Evolutionary conservation across 495 filamentous ascomycete genomes (phyloP).

Genomic region (Penicillium goetzii): DNA sequence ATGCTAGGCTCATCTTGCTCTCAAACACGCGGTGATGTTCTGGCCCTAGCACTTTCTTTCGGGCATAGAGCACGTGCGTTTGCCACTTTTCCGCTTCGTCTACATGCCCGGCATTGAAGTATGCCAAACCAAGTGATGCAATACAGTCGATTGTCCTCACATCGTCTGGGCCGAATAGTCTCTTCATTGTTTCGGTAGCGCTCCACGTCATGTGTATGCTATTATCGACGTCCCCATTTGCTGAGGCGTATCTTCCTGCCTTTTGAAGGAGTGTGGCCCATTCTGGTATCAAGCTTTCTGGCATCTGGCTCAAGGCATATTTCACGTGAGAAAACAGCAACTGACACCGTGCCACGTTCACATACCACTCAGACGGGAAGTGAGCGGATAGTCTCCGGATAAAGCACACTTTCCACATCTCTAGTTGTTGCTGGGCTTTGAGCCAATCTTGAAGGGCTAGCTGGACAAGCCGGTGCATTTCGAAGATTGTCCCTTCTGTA

Average conservation of each 20-base stretch:
- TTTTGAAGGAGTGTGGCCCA: constrained; percentile 13
- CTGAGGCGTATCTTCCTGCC: not conserved
- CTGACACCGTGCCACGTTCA: constrained; percentile 34
- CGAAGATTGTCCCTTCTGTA: constrained; percentile 30
- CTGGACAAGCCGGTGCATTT: constrained; percentile 56
- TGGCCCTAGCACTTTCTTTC: not conserved
- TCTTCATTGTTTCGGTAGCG: constrained; percentile 1
- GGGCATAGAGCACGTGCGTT: not conserved
- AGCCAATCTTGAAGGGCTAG: constrained; percentile 50
- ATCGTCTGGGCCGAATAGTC: constrained; percentile 3
- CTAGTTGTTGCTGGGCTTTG: constrained; percentile 34
- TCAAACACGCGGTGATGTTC: constrained; percentile 2
- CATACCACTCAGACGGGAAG: constrained; percentile 42
- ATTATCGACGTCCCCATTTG: not conserved
- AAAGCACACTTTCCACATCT: constrained; percentile 43
- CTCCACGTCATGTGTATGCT: not conserved
- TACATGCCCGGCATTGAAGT: not conserved
- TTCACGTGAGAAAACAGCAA: constrained; percentile 35
- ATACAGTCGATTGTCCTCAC: not conserved
- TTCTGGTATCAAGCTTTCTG: constrained; percentile 5
- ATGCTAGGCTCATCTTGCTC: not conserved
- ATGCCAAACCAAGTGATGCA: not conserved
- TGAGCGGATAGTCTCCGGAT: constrained; percentile 39
- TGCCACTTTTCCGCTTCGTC: constrained; percentile 8
- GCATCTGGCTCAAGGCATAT: constrained; percentile 19